phyloP scores from a whole-genome alignment of 257 asterid genomes.

The Capsicum baccatum region DNA sequence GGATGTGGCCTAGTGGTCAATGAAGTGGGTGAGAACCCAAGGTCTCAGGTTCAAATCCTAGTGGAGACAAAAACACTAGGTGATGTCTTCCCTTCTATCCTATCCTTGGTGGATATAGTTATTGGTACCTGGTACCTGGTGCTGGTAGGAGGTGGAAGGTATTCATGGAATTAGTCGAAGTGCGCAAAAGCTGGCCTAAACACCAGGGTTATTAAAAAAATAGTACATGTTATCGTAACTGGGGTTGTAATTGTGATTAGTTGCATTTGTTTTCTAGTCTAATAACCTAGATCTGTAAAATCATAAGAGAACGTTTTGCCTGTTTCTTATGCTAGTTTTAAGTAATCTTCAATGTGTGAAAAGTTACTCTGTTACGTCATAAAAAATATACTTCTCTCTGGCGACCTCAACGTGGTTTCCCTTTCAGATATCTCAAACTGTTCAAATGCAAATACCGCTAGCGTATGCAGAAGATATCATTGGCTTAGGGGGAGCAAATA shows the following conservation, averaged over 20 bases:
- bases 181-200: too few species aligned
- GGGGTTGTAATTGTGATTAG: not conserved
- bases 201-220: too few species aligned
- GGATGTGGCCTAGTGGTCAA: too few species aligned
- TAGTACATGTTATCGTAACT: not conserved
- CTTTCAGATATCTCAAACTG: conserved; percentile 26
- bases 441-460: conserved; percentile 77
- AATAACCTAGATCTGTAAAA: conserved; percentile 1
- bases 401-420: conserved; percentile 7
- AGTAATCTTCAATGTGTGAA: not conserved
- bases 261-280: not conserved
- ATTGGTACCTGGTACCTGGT: too few species aligned
- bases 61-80: too few species aligned
- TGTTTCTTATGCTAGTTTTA: not conserved
- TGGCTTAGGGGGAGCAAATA: conserved; percentile 78
- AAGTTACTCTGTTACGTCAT: conserved; percentile 25
- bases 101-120: too few species aligned
- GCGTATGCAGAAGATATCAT: conserved; percentile 88
- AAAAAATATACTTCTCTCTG: not conserved
- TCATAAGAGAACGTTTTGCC: not conserved
- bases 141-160: too few species aligned
- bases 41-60: too few species aligned
- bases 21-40: too few species aligned
- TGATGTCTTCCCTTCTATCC: too few species aligned
- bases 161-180: too few species aligned